Base-by-base conservation (phyloP, 2,329 filamentous ascomycete species). In the Sporothrix brasiliensis region DNA sequence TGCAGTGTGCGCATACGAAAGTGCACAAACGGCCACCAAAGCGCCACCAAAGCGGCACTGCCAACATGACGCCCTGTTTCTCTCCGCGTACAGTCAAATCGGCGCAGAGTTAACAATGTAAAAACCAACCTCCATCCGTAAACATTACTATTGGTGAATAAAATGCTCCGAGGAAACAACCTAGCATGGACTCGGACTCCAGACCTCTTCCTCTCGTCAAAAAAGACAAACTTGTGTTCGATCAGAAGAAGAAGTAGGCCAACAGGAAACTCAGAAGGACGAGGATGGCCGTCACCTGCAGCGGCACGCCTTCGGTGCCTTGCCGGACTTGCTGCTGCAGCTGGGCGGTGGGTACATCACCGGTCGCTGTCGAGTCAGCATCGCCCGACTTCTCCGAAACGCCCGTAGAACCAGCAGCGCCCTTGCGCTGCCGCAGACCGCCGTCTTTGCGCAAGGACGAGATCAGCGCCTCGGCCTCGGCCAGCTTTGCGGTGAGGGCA, bases 231-330 rank as follows among this genome's bases (percentile, higher is more conserved):
- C 30, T 41, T 19, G 13, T 19, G 54, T 49, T 21, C 41, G 5
- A 39, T 85, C 89, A 99, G 81, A 99, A 99, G 84, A 99, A 93
- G 80, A 98, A 88, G 82, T 97, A 99, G 69, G 93, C 95, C 76
- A 98, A 87, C 78, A 99, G 81, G 83, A 99, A 99, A 84, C 92
- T 94, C 74, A 97, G 76, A 76, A 99, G 84, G 79, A 94, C 97
- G 56, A 99, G 83, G 27, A 88, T 84, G 27, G 95, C 94, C 58
- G 92, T 92, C 73, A 94, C 87, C 79, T 94, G 91, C 66, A 99
- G 88, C 0, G 95, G 90, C 3, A 99, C 94, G 27, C 95, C 94
- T 75, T 93, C 89, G 74, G 81, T 89, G 79, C 79, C 87, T 75
- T 81, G 85, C 78, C 83, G 84, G 73, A 83, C 83, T 75, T 84